Percentiles rank a stretch among this genome's conserved stretches.
Evolutionary conservation across 768 basidiomycete genomes (phyloP).

Genomic region (Mycena venus): DNA sequence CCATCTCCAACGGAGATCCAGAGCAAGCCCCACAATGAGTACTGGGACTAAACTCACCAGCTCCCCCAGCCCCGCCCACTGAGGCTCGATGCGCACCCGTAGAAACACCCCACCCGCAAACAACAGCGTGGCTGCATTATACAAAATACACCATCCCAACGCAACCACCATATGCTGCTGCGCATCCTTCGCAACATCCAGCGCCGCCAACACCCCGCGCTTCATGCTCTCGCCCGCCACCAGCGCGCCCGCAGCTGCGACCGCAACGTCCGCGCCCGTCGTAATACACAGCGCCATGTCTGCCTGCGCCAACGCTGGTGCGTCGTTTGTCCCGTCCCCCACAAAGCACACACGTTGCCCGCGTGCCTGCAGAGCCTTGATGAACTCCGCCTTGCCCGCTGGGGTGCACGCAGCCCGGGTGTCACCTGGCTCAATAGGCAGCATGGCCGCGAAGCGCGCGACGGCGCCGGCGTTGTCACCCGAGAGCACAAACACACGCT

Average conservation of each 20-base stretch:
- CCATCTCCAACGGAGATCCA: constrained; percentile 25
- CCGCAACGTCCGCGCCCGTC: constrained; percentile 52
- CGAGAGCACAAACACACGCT: constrained; percentile 61
- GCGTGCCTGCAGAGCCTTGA: constrained; percentile 43
- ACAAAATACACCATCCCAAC: constrained; percentile 55
- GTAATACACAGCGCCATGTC: constrained; percentile 59
- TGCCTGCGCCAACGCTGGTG: constrained; percentile 63
- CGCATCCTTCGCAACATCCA: constrained; percentile 51
- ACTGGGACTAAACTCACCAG: constrained; percentile 59
- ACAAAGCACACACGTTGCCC: constrained; percentile 53
- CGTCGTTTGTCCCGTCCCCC: constrained; percentile 69
- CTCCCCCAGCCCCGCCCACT: constrained; percentile 60
- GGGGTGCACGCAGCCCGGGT: constrained; percentile 61
- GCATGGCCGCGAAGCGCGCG: constrained; percentile 49
- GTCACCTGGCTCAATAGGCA: constrained; percentile 53
- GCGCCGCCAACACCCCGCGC: constrained; percentile 53
- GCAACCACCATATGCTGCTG: constrained; percentile 50
- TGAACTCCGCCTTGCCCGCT: constrained; percentile 56
- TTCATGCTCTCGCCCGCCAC: constrained; percentile 49
- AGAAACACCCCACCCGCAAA: constrained; percentile 66
- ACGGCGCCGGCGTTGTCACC: constrained; percentile 65
- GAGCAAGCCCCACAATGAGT: constrained; percentile 40
- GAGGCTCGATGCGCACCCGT: constrained; percentile 51
- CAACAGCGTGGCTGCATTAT: constrained; percentile 61
- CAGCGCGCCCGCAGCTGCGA: constrained; percentile 61